phyloP scores from a whole-genome alignment of 495 filamentous ascomycete species.

The Daldinia childiae region DNA sequence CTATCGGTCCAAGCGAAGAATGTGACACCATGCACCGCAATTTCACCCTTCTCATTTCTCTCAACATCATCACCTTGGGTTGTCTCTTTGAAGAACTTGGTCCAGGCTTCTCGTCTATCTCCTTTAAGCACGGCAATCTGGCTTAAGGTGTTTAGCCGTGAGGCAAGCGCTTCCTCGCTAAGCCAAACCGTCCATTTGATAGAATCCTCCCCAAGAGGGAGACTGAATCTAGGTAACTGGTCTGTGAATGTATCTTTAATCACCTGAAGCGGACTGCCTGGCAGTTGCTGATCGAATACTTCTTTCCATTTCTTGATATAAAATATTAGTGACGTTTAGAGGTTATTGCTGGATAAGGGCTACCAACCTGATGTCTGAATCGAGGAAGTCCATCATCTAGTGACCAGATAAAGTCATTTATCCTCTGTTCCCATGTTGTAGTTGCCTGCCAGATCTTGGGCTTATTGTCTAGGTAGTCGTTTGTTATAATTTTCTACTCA shows the following conservation, averaged over 20 bases:
- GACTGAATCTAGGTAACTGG: slow-evolving; percentile 58
- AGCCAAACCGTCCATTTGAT: slow-evolving; percentile 59
- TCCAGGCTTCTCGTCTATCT: slow-evolving; percentile 58
- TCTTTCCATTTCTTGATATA: slow-evolving; percentile 56
- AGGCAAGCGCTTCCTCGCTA: slow-evolving; percentile 63
- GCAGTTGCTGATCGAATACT: slow-evolving; percentile 61
- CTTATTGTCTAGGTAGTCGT: slow-evolving; percentile 61
- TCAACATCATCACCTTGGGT: slow-evolving; percentile 55
- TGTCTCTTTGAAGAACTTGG: slow-evolving; percentile 53
- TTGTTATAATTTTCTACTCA: slow-evolving; percentile 18
- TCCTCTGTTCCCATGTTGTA: slow-evolving; percentile 62
- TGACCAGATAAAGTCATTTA: slow-evolving; percentile 61
- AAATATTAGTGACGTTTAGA: slow-evolving; percentile 6
- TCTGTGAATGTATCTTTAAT: slow-evolving; percentile 49
- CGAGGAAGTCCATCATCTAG: slow-evolving; percentile 63
- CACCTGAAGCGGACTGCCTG: slow-evolving; percentile 52
- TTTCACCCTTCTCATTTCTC: slow-evolving; percentile 62
- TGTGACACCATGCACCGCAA: slow-evolving; percentile 64
- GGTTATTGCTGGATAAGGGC: background rate
- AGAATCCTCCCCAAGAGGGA: slow-evolving; percentile 54
- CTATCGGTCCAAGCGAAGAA: slow-evolving; percentile 63
- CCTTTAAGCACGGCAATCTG: slow-evolving; percentile 66
- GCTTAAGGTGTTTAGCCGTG: slow-evolving; percentile 65
- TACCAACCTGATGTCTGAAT: slow-evolving; percentile 57
- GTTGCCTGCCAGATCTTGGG: slow-evolving; percentile 53